Conservation (phyloP, 495 filamentous ascomycete species). For the Rostrohypoxylon terebratum region DNA sequence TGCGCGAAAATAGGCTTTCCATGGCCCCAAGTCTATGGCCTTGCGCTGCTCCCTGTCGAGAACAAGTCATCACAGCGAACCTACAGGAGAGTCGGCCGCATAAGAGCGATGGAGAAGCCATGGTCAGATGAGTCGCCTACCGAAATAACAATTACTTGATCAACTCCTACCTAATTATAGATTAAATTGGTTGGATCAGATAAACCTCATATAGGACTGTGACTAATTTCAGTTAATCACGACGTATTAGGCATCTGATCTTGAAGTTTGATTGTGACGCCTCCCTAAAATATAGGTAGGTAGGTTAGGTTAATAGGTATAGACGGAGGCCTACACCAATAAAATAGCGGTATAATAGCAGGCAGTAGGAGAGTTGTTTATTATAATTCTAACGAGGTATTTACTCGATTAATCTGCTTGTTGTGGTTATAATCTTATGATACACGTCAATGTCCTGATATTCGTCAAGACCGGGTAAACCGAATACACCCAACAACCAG, state of each 20-base stretch:
- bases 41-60: neutral
- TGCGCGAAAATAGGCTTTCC: conserved; percentile 6
- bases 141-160: neutral
- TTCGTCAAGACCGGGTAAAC: neutral
- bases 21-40: conserved; percentile 5
- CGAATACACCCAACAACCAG: neutral
- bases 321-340: neutral
- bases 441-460: neutral
- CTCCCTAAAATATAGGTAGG: neutral
- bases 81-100: conserved; percentile 3
- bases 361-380: no score
- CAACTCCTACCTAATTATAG: neutral
- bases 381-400: neutral
- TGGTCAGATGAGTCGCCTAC: neutral
- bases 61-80: neutral
- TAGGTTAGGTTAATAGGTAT: no score
- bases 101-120: neutral
- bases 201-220: neutral
- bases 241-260: neutral
- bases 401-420: neutral
- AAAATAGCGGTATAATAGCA: no score
- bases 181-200: neutral
- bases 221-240: neutral
- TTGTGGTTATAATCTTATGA: neutral
- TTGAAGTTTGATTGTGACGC: neutral